These are phyloP conservation scores for Globisporangium takayamanum DNA, from an alignment of 352 stramenopile species.

Conservation along the genomic window DNA sequence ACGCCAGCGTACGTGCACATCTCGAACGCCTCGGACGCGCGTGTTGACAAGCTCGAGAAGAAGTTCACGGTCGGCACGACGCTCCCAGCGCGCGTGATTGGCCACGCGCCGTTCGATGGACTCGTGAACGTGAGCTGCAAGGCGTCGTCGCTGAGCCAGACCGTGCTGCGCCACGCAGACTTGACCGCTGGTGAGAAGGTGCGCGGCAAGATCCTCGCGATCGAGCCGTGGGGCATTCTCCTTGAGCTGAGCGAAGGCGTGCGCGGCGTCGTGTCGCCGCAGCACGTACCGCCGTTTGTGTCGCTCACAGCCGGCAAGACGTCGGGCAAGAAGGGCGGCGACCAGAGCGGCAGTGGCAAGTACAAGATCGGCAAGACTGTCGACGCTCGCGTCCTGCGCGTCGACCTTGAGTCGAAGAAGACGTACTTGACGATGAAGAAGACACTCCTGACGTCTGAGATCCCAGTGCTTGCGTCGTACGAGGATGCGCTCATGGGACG, in stretches of 20 bases:
- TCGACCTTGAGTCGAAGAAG: slow-evolving; percentile 90
- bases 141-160: slow-evolving; percentile 62
- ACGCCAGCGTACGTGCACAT: slow-evolving; percentile 86
- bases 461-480: slow-evolving; percentile 75
- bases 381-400: slow-evolving; percentile 74
- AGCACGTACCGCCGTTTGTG: slow-evolving; percentile 78
- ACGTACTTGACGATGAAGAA: slow-evolving; percentile 89
- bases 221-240: slow-evolving; percentile 81
- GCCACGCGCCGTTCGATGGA: slow-evolving; percentile 81
- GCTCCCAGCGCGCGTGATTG: slow-evolving; percentile 72
- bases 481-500: slow-evolving; percentile 61
- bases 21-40: slow-evolving; percentile 75
- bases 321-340: slow-evolving; percentile 41
- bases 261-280: slow-evolving; percentile 56
- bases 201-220: slow-evolving; percentile 71
- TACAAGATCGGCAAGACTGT: slow-evolving; percentile 74
- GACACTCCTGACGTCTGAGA: slow-evolving; percentile 63
- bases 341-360: slow-evolving; percentile 38
- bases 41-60: slow-evolving; percentile 87
- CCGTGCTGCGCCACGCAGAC: slow-evolving; percentile 75
- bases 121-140: slow-evolving; percentile 84
- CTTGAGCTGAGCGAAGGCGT: slow-evolving; percentile 84
- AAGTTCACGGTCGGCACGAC: slow-evolving; percentile 59
- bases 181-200: slow-evolving; percentile 68
- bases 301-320: slow-evolving; percentile 28